Evolutionary conservation across 768 basidiomycete species (phyloP).

Genomic region (Naganishia randhawae): DNA sequence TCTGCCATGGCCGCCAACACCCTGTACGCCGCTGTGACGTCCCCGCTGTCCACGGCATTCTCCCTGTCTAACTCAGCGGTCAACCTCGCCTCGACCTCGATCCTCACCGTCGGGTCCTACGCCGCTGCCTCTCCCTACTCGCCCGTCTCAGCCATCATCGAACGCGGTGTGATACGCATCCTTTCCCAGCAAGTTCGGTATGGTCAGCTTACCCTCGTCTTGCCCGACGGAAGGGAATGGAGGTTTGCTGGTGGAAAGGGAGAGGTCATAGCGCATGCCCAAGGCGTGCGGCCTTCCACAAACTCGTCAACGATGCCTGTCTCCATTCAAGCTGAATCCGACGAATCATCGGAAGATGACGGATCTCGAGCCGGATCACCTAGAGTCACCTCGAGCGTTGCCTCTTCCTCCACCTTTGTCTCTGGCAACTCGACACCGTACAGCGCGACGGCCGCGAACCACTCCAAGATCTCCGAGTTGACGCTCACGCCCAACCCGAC

Average conservation of each 20-base stretch:
- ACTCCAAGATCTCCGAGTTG: background rate
- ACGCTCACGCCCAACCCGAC: background rate
- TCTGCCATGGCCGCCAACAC: background rate
- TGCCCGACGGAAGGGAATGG: conserved; percentile 23
- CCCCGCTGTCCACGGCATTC: conserved; percentile 4
- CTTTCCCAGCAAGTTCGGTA: conserved; percentile 20
- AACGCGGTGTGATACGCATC: background rate
- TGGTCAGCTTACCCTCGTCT: conserved; percentile 22
- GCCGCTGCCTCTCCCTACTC: background rate
- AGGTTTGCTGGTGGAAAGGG: conserved; percentile 1
- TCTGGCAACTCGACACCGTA: background rate
- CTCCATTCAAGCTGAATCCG: background rate
- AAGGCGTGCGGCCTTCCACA: background rate
- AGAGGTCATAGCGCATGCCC: background rate
- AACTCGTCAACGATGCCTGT: no score
- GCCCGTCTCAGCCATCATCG: background rate
- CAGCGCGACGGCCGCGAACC: background rate
- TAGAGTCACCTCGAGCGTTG: background rate
- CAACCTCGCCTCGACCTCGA: background rate
- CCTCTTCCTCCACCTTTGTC: background rate
- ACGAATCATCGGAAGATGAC: conserved; percentile 8
- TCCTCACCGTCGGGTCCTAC: background rate
- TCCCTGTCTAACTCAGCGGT: conserved; percentile 4
- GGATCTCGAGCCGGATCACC: background rate
- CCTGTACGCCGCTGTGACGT: conserved; percentile 9